These are phyloP conservation scores for Cladophialophora carrionii DNA, from an alignment of 2,329 filamentous ascomycete genomes.

Conservation along the genomic window DNA sequence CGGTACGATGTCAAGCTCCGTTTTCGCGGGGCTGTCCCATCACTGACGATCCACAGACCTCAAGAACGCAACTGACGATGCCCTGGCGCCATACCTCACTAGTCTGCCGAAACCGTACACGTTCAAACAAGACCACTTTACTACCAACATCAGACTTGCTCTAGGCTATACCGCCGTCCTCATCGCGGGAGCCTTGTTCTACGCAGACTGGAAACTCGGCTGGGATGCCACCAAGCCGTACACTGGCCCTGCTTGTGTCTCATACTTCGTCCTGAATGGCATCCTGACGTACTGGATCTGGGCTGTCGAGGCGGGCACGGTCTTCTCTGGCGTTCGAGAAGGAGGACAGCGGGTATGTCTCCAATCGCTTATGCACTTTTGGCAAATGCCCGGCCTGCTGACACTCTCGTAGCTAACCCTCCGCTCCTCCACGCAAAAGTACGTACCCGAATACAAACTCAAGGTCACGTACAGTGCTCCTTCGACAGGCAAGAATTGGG, in stretches of 20 bases:
- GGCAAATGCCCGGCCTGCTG: neutral
- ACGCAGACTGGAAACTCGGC: slow-evolving; percentile 86
- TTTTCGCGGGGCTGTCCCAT: neutral
- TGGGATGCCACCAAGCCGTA: slow-evolving; percentile 84
- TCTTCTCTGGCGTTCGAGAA: slow-evolving; percentile 75
- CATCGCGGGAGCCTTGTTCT: slow-evolving; percentile 81
- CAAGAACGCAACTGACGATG: slow-evolving; percentile 95
- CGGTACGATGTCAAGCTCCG: slow-evolving; percentile 42
- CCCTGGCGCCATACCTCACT: slow-evolving; percentile 89
- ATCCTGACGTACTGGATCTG: slow-evolving; percentile 82
- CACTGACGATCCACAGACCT: slow-evolving; percentile 65
- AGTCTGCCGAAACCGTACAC: slow-evolving; percentile 64
- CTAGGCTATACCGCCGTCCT: slow-evolving; percentile 82
- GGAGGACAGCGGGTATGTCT: slow-evolving; percentile 65
- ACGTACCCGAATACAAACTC: slow-evolving; percentile 78
- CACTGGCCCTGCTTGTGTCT: slow-evolving; percentile 75
- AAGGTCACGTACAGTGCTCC: slow-evolving; percentile 57
- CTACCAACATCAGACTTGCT: slow-evolving; percentile 78
- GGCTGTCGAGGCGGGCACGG: slow-evolving; percentile 75
- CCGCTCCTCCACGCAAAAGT: slow-evolving; percentile 72
- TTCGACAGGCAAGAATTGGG: slow-evolving; percentile 44
- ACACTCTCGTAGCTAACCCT: slow-evolving; percentile 66
- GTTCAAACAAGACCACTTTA: slow-evolving; percentile 79
- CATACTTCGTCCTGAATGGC: slow-evolving; percentile 79
- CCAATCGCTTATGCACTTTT: neutral